Base-by-base conservation (phyloP, 2,329 filamentous ascomycete species). In the Botrytis elliptica region DNA sequence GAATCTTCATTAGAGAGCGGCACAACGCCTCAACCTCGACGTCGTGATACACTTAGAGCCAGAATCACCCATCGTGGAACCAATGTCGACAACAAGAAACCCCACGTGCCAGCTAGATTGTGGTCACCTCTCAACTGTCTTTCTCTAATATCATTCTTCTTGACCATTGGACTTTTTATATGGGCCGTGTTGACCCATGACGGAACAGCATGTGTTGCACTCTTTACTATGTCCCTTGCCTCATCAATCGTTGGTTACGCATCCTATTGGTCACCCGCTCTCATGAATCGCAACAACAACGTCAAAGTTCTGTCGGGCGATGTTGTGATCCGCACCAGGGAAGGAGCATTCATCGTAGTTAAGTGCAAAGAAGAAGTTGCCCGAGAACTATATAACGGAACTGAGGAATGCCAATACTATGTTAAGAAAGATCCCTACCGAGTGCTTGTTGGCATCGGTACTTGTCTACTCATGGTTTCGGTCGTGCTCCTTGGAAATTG, bases 401-500 rank as follows among this genome's bases (percentile, higher is more conserved):
- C 87, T 0, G 88, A 90, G 76, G 85, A 88, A 77, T 91, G 89
- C 80, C 79, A 85, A 42, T 91, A 90, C 77, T 82, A 84, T 38
- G 85, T 90, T 60, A 81, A 83, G 81, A 42, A 74, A 4, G 69
- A 81, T 78, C n/a, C 77, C 2, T 89, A 90, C 79, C 85, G 86
- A 33, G 79, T 83, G 0, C 84, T 90, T 12, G 89, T 91, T 81
- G 88, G 85, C 0, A 60, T 86, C 2, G 88, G 87, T 49, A 91
- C 89, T 14, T 84, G 88, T 14, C 76, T 90, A 40, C 84, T 91
- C 63, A 91, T 91, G 89, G 79, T 88, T 5, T 85, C 86, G 1
- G 88, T 91, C 18, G 87, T 91, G 20, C 81, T 90, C 22, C 81
- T 91, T 49, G 89, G 88, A 1, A 91, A 91, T 78, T 89, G 88